Conservation (phyloP, 129 eudicot genomes). For the Oenanthe sinensis region DNA sequence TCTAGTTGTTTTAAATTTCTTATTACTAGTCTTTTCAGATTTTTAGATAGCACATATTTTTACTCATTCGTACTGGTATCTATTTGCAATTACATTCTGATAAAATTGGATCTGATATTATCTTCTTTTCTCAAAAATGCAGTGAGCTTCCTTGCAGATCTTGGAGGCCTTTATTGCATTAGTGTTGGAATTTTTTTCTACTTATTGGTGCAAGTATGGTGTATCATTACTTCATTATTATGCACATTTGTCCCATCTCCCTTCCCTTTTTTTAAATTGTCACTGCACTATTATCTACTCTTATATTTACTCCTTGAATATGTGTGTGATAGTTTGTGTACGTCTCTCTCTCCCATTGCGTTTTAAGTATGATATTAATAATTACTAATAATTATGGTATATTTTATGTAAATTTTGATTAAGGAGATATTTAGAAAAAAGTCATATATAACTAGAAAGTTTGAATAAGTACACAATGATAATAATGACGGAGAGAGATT, state of each 20-base stretch:
- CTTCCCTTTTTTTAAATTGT: not conserved
- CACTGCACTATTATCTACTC: not conserved
- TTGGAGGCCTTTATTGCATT: constrained; percentile 85
- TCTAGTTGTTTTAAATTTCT: not conserved
- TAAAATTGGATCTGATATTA: constrained; percentile 12
- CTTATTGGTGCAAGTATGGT: constrained; percentile 77
- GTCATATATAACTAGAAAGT: too few relatives aligned
- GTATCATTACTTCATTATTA: constrained; percentile 17
- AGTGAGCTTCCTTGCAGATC: constrained; percentile 92
- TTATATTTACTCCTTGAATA: not conserved
- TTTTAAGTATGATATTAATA: not conserved
- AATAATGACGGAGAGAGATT: not conserved
- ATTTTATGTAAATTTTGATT: not conserved
- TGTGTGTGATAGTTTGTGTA: not conserved
- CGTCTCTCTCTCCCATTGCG: not conserved
- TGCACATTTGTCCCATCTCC: not conserved
- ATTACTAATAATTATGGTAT: not conserved
- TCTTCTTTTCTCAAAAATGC: constrained; percentile 39
- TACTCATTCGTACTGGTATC: not conserved
- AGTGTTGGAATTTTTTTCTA: constrained; percentile 76
- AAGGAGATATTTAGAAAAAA: too few relatives aligned
- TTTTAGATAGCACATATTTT: not conserved
- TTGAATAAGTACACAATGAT: not conserved
- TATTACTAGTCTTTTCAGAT: not conserved
- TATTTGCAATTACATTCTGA: not conserved